Base-by-base conservation (phyloP, 2,329 filamentous ascomycete species). In the Cadophora luteo-olivacea region DNA sequence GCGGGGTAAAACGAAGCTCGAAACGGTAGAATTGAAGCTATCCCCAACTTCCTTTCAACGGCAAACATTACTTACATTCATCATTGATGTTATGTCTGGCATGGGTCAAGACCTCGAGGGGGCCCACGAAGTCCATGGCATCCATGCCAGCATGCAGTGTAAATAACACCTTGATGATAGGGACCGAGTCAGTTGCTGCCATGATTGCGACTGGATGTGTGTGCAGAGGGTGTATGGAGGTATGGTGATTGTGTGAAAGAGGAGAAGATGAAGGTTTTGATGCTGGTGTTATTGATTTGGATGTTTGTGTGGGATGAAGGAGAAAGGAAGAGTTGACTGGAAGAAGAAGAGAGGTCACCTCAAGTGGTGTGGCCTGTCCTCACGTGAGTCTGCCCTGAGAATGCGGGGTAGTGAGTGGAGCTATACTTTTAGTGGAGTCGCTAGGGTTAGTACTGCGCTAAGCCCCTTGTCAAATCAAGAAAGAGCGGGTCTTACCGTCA, bases 81-180 rank as follows among this genome's bases (percentile, higher is more conserved):
- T 88, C 83, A 73, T 84, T 84, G 74, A 80, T 72, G 72, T 88
- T 82, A 74, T 88, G 85, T 71, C 82, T 81, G 72, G 86, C 85
- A 70, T 81, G 79, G 76, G 78, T 82, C 72, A 89, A 81, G 75
- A 87, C 83, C 79, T 89, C 86, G 64, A 89, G 81, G 63, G 87
- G 86, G 61, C 86, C 87, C 72, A 83, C 80, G 72, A 87, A 83
- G 78, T 88, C 85, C 70, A 87, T 79, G 58, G 84, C 82, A 78
- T 87, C 85, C 80, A 88, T 86, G 74, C 81, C 82, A 69, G 83
- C 80, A 77, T 86, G 74, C 69, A 87, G 81, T 76, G 84, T 81
- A 77, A 89, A 84, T 79, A 89, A 84, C 77, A 89, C 87, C 81
- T 88, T 85, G 82, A 89, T 84, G 71, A 77, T 73, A 57, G 74